Conservation (phyloP, 192 early-diverging fungal genomes). For the Funneliformis mosseae region DNA sequence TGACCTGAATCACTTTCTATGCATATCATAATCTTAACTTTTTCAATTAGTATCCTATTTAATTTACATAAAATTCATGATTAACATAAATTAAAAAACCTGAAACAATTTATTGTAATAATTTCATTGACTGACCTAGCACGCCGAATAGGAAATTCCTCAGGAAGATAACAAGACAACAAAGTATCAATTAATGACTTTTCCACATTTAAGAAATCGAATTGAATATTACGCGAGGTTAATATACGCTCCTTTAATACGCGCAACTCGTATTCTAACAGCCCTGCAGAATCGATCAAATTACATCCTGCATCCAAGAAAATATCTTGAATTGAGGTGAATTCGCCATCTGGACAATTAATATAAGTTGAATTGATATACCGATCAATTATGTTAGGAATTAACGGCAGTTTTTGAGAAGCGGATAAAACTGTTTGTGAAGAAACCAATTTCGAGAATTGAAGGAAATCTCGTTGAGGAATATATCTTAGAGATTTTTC, state of each 20-base stretch:
- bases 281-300: constrained; percentile 19
- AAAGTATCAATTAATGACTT: constrained; percentile 6
- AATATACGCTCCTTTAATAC: constrained; percentile 21
- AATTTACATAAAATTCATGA: neutral
- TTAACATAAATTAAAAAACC: neutral
- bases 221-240: constrained; percentile 12
- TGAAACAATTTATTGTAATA: neutral
- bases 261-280: constrained; percentile 30
- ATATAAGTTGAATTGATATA: constrained; percentile 22
- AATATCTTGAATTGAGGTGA: constrained; percentile 15
- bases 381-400: constrained; percentile 34
- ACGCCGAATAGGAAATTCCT: constrained; percentile 39
- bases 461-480: constrained; percentile 11
- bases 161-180: constrained; percentile 18
- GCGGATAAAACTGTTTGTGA: constrained; percentile 9
- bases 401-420: neutral
- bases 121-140: constrained; percentile 30
- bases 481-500: constrained; percentile 10
- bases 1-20: constrained; percentile 9
- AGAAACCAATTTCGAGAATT: constrained; percentile 4
- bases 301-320: neutral
- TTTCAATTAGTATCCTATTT: constrained; percentile 36
- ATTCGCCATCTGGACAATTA: neutral
- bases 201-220: constrained; percentile 5
- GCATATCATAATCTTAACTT: constrained; percentile 32